phyloP scores from a whole-genome alignment of 495 filamentous ascomycete species.

The Patellaria atrata region DNA sequence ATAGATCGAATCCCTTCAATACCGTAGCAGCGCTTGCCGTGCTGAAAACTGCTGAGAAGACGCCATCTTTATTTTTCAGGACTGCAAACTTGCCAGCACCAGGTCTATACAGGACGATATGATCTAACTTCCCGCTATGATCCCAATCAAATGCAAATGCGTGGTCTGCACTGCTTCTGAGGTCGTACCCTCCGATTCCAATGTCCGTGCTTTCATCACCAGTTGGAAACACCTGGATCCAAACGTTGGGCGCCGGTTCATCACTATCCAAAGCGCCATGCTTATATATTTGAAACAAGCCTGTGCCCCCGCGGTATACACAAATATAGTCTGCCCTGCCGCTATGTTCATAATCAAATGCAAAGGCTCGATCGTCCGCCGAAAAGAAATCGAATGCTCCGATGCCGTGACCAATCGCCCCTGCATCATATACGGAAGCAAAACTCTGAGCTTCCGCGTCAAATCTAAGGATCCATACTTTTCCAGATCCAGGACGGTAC shows the following conservation, averaged over 20 bases:
- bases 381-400: conserved; percentile 1
- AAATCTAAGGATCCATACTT: conserved; percentile 3
- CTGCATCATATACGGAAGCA: conserved; percentile 1
- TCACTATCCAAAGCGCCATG: no score
- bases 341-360: conserved; percentile 2
- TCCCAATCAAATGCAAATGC: conserved; percentile 6
- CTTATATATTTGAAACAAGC: conserved; percentile 4
- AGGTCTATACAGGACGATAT: conserved; percentile 3
- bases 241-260: no score
- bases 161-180: background rate
- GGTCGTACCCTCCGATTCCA: conserved; percentile 6
- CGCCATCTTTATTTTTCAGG: background rate
- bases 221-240: no score
- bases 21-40: background rate
- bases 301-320: conserved; percentile 1
- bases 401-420: background rate
- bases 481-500: conserved; percentile 1
- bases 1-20: no score
- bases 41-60: background rate
- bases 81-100: conserved; percentile 1
- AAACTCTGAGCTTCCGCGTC: no score
- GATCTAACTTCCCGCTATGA: conserved; percentile 4
- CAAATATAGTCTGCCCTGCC: conserved; percentile 2
- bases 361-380: background rate
- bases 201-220: no score